A percentile compares a stretch with the other conserved stretches of the same genome.
phyloP scores from a whole-genome alignment of 148 eudicot species.

The Cornus controversa region DNA sequence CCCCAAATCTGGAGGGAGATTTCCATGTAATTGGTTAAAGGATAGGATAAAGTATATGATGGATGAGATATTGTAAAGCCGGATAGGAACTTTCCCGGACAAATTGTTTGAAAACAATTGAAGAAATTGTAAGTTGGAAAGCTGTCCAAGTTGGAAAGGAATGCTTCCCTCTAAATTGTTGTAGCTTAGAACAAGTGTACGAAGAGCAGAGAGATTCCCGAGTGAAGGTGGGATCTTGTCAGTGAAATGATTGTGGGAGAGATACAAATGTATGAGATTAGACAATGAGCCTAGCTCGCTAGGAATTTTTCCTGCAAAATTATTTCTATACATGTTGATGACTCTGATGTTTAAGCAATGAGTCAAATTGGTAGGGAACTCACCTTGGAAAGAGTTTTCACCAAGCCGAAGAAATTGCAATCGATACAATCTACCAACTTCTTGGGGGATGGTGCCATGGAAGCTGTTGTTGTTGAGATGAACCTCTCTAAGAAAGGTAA shows the following conservation, averaged over 20 bases:
- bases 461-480: not conserved
- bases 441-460: not conserved
- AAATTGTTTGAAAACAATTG: not conserved
- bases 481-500: not conserved
- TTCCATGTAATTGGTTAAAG: not conserved
- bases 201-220: conserved; percentile 2
- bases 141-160: conserved; percentile 1
- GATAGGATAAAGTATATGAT: not conserved
- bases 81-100: not conserved
- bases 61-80: conserved; percentile 16
- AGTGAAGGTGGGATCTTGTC: conserved; percentile 1
- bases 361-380: not conserved
- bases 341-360: not conserved
- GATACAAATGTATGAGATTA: not conserved
- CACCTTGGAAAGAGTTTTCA: not conserved
- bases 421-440: not conserved
- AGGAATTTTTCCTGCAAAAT: conserved; percentile 2
- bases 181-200: rapidly evolving
- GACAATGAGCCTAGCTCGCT: not conserved
- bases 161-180: conserved; percentile 5
- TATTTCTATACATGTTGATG: not conserved
- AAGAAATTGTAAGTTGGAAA: conserved; percentile 4
- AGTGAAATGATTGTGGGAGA: not conserved
- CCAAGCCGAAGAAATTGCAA: not conserved
- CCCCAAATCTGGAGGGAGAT: conserved; percentile 7